Evolutionary conservation across 2,329 filamentous ascomycete genomes (phyloP).

Genomic region (Parastagonospora avenae): DNA sequence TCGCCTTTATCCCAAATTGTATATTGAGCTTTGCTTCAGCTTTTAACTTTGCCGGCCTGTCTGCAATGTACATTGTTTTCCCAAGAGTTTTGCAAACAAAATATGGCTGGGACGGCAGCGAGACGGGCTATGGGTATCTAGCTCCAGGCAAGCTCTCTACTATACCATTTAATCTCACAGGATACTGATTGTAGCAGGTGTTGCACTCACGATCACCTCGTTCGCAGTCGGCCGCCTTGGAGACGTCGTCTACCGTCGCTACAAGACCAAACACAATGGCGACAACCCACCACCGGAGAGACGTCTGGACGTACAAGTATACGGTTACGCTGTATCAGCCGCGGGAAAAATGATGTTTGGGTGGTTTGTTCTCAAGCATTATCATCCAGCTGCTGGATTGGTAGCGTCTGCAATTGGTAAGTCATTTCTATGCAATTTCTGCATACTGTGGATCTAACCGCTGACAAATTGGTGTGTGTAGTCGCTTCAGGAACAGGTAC

Average conservation of each 20-base stretch:
- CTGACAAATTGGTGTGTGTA: slow-evolving; percentile 4
- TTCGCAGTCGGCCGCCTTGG: slow-evolving; percentile 41
- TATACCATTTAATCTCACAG: neutral
- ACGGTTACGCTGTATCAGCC: slow-evolving; percentile 41
- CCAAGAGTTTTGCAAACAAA: slow-evolving; percentile 15
- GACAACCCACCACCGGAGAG: slow-evolving; percentile 38
- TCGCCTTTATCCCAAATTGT: slow-evolving; percentile 13
- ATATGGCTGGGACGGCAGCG: slow-evolving; percentile 40
- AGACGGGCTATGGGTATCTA: slow-evolving; percentile 42
- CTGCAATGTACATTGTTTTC: slow-evolving; percentile 12
- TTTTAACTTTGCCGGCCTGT: slow-evolving; percentile 15
- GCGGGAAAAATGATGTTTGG: slow-evolving; percentile 45
- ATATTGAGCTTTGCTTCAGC: slow-evolving; percentile 11
- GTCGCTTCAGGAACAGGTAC: slow-evolving; percentile 47
- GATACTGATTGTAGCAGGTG: slow-evolving; percentile 3
- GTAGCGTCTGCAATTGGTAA: slow-evolving; percentile 36
- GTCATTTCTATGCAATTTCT: neutral
- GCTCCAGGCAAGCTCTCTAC: slow-evolving; percentile 17
- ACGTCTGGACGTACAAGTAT: slow-evolving; percentile 44
- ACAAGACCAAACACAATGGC: slow-evolving; percentile 7
- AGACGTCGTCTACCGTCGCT: slow-evolving; percentile 34
- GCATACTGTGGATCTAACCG: neutral
- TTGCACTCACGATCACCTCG: slow-evolving; percentile 35
- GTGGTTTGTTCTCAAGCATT: slow-evolving; percentile 41
- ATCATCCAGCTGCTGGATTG: slow-evolving; percentile 15